phyloP scores from a whole-genome alignment of 2,329 filamentous ascomycete genomes.

The Knufia fluminis region DNA sequence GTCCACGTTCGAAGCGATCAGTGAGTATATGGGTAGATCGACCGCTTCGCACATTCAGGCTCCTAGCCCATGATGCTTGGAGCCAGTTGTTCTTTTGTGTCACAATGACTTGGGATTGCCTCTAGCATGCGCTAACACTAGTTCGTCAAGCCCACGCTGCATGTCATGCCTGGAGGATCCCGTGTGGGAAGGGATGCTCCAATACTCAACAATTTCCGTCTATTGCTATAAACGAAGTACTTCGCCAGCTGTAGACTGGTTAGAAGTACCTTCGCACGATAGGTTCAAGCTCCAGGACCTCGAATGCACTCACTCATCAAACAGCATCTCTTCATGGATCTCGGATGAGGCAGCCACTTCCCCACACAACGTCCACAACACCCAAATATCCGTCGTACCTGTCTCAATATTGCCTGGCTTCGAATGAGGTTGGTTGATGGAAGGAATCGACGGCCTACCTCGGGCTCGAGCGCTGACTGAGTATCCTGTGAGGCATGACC shows the following conservation, averaged over 20 bases:
- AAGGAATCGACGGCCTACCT: constrained; percentile 1
- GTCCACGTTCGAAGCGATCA: not conserved
- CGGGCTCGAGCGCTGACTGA: constrained; percentile 28
- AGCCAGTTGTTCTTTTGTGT: not conserved
- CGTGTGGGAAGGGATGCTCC: not conserved
- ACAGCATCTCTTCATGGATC: not conserved
- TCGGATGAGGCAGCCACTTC: not conserved
- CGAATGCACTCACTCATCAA: not conserved
- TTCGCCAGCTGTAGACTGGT: not conserved
- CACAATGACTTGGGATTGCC: not conserved
- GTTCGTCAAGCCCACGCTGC: not conserved
- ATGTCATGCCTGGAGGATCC: not conserved
- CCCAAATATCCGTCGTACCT: not conserved
- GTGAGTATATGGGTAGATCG: not conserved
- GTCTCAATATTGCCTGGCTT: not conserved
- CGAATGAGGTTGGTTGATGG: constrained; percentile 1
- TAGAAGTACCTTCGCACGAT: not conserved
- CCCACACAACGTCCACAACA: not conserved
- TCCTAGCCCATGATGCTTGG: not conserved
- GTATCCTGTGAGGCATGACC: constrained; percentile 31
- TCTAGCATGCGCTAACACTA: not conserved
- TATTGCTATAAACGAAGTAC: not conserved
- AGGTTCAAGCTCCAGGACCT: not conserved
- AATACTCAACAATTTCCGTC: not conserved
- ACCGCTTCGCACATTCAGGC: not conserved